These are phyloP conservation scores for Ilyonectria sp. DNA, from an alignment of 2,329 filamentous ascomycete species.

Conservation along the genomic window DNA sequence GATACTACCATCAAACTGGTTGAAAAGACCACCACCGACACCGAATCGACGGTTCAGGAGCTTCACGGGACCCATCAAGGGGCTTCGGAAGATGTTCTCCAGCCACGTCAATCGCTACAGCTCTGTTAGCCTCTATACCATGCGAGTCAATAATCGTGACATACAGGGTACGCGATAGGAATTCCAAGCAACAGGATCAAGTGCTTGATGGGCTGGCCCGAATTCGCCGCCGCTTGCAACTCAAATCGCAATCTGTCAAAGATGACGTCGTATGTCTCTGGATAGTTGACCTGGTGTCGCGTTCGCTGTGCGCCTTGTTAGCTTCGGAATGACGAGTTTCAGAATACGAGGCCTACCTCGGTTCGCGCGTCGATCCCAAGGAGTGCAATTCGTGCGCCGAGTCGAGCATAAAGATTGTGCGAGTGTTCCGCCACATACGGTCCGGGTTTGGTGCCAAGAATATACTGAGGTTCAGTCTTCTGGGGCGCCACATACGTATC, in stretches of 20 bases:
- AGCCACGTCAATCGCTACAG: slow-evolving; percentile 89
- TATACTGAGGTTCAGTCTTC: slow-evolving; percentile 79
- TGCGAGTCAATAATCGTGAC: slow-evolving; percentile 53
- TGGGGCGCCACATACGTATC: slow-evolving; percentile 78
- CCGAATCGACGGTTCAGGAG: slow-evolving; percentile 93
- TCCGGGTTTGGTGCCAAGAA: slow-evolving; percentile 82
- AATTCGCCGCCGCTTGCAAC: slow-evolving; percentile 76
- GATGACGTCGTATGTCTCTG: slow-evolving; percentile 88
- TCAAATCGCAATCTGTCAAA: slow-evolving; percentile 84
- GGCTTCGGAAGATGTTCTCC: slow-evolving; percentile 91
- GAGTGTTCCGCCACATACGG: slow-evolving; percentile 93
- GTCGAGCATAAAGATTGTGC: slow-evolving; percentile 86
- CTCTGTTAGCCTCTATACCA: slow-evolving; percentile 27
- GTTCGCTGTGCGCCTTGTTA: slow-evolving; percentile 76
- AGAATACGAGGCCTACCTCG: slow-evolving; percentile 68
- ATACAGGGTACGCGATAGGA: slow-evolving; percentile 85
- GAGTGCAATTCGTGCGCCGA: slow-evolving; percentile 88
- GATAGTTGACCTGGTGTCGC: slow-evolving; percentile 94
- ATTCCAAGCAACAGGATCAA: slow-evolving; percentile 90
- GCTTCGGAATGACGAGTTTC: slow-evolving; percentile 49
- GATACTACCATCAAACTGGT: slow-evolving; percentile 93
- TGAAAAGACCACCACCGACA: slow-evolving; percentile 87
- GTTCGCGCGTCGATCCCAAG: slow-evolving; percentile 93
- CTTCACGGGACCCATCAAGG: slow-evolving; percentile 89
- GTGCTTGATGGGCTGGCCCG: slow-evolving; percentile 86